Conservation (phyloP, 768 basidiomycete genomes). For the Boletus vinaceobasis region DNA sequence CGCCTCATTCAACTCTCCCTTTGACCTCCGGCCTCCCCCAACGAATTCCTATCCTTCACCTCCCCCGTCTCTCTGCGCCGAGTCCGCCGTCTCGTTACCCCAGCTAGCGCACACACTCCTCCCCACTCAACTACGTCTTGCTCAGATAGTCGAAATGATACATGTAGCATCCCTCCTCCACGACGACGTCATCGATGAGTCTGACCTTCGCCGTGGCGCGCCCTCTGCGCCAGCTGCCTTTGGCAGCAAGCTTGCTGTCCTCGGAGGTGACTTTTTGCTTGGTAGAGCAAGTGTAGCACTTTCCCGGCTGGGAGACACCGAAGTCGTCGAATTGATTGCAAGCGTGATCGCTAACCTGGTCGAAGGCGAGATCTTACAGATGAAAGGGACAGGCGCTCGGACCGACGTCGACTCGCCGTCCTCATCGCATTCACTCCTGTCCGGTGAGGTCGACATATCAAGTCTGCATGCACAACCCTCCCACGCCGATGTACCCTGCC, state of each 20-base stretch:
- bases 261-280: constrained; percentile 94
- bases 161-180: constrained; percentile 93
- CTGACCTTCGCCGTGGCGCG: constrained; percentile 65
- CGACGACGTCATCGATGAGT: constrained; percentile 81
- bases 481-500: constrained; percentile 24
- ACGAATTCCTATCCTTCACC: constrained; percentile 23
- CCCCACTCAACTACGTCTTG: constrained; percentile 87
- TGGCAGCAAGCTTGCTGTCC: constrained; percentile 90
- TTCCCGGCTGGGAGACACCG: constrained; percentile 77
- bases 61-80: constrained; percentile 19
- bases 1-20: constrained; percentile 59
- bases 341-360: constrained; percentile 92
- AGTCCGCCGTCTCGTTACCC: constrained; percentile 29
- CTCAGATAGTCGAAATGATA: constrained; percentile 97
- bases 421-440: background rate
- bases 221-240: constrained; percentile 72
- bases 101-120: constrained; percentile 41
- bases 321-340: constrained; percentile 91
- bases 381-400: constrained; percentile 30
- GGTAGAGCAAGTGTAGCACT: constrained; percentile 88
- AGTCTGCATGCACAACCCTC: constrained; percentile 42
- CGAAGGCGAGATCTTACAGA: constrained; percentile 93
- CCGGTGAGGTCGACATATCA: constrained; percentile 28
- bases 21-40: constrained; percentile 43
- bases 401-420: background rate